phyloP scores from a whole-genome alignment of 306 rosid genomes.

The Vigna unguiculata region DNA sequence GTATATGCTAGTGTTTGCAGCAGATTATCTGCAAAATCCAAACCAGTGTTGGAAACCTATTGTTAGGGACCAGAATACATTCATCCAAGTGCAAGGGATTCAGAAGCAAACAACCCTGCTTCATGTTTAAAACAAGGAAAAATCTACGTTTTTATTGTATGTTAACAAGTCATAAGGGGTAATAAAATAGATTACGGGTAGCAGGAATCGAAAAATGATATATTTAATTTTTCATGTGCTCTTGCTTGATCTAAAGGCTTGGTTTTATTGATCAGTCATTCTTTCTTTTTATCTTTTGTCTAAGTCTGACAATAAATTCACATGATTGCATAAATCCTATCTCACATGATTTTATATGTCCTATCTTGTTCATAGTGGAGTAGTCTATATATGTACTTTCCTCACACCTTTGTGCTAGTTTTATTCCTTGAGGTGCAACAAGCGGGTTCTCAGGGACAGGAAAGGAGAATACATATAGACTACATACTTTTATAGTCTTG shows the following conservation, averaged over 20 bases:
- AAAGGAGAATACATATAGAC: background rate
- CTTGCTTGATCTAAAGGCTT: constrained; percentile 15
- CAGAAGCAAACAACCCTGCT: background rate
- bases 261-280: constrained; percentile 25
- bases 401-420: constrained; percentile 8
- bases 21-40: background rate
- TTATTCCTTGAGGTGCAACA: constrained; percentile 34
- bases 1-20: constrained; percentile 4
- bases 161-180: constrained; percentile 16
- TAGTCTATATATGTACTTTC: constrained; percentile 4
- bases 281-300: constrained; percentile 3
- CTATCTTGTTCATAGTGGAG: constrained; percentile 13
- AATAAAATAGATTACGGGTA: constrained; percentile 8
- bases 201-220: background rate
- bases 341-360: too few species aligned
- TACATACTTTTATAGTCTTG: background rate
- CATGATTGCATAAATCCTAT: too few species aligned
- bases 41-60: background rate
- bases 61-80: background rate
- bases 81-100: constrained; percentile 15
- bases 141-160: constrained; percentile 2
- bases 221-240: background rate
- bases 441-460: background rate
- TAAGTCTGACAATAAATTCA: constrained; percentile 12
- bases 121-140: constrained; percentile 3